These are phyloP conservation scores for Papilionanthe hybrid DNA, from an alignment of 116 monocot species.

Conservation along the genomic window DNA sequence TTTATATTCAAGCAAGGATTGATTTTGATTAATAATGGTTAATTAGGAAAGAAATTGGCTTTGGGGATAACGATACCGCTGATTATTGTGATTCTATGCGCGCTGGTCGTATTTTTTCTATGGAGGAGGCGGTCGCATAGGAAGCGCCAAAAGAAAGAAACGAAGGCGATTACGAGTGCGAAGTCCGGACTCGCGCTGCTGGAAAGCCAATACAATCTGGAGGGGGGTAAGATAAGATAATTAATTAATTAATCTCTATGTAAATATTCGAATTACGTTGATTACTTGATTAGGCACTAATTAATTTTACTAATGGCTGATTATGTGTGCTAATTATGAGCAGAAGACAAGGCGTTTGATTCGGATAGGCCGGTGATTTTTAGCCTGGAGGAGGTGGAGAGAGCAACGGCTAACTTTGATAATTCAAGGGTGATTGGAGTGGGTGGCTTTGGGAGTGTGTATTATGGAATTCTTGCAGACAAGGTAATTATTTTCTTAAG, in stretches of 20 bases:
- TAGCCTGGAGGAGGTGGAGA: constrained; percentile 26
- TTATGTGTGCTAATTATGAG: not conserved
- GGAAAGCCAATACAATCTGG: constrained; percentile 20
- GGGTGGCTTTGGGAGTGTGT: constrained; percentile 51
- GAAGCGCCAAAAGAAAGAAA: not conserved
- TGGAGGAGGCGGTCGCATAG: constrained; percentile 3
- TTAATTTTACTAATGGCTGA: not conserved
- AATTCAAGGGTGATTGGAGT: constrained; percentile 39
- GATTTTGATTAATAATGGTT: not conserved
- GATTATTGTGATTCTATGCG: constrained; percentile 5
- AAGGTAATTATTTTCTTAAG: constrained; percentile 19
- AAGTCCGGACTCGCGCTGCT: constrained; percentile 14
- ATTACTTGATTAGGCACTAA: not conserved
- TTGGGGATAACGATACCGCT: constrained; percentile 18
- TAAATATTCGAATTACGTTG: not conserved
- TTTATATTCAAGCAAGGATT: not conserved
- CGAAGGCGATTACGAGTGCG: not conserved
- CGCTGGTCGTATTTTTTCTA: constrained; percentile 7
- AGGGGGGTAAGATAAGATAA: constrained; percentile 16
- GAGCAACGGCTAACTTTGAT: constrained; percentile 34
- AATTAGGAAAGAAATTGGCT: constrained; percentile 9
- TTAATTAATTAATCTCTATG: not conserved
- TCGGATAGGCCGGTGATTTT: constrained; percentile 35
- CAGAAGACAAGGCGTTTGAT: constrained; percentile 4
- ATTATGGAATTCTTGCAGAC: constrained; percentile 28